Conservation (phyloP, 208 protist genomes). For the Wallacemonas sp. region DNA sequence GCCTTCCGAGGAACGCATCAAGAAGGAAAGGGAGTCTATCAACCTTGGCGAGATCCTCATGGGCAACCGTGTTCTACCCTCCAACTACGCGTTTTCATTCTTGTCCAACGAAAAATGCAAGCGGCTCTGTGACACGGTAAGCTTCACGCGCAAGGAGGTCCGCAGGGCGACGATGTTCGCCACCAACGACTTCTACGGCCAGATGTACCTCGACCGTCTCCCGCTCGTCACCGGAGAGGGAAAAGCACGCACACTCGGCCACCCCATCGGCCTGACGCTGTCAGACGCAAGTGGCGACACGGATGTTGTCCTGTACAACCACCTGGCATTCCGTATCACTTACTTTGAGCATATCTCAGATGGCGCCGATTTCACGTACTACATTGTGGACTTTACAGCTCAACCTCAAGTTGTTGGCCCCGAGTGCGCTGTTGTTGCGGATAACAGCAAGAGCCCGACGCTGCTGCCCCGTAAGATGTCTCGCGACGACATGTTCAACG, state of each 20-base stretch:
- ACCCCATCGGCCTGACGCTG: conserved; percentile 27
- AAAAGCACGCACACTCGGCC: conserved; percentile 18
- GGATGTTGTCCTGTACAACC: conserved; percentile 50
- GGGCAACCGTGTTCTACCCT: conserved; percentile 94
- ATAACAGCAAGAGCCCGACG: neutral
- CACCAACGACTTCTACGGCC: conserved; percentile 46
- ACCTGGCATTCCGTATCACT: conserved; percentile 63
- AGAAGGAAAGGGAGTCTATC: conserved; percentile 42
- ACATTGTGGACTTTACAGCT: conserved; percentile 61
- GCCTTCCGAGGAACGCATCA: conserved; percentile 34
- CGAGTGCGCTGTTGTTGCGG: neutral
- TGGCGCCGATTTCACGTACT: conserved; percentile 15
- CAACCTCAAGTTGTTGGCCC: neutral
- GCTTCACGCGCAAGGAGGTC: conserved; percentile 27
- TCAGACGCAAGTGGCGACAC: neutral
- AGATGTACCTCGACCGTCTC: conserved; percentile 70
- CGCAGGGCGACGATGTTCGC: conserved; percentile 36
- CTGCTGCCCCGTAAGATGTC: neutral
- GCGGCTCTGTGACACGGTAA: conserved; percentile 27
- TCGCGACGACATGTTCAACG: conserved; percentile 26
- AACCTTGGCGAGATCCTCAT: conserved; percentile 95
- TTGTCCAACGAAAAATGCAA: conserved; percentile 34
- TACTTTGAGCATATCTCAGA: conserved; percentile 20
- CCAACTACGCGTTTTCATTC: conserved; percentile 74
- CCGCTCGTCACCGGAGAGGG: conserved; percentile 35